Base-by-base conservation (phyloP, 352 stramenopile genomes). In the Phytophthora ramorum region DNA sequence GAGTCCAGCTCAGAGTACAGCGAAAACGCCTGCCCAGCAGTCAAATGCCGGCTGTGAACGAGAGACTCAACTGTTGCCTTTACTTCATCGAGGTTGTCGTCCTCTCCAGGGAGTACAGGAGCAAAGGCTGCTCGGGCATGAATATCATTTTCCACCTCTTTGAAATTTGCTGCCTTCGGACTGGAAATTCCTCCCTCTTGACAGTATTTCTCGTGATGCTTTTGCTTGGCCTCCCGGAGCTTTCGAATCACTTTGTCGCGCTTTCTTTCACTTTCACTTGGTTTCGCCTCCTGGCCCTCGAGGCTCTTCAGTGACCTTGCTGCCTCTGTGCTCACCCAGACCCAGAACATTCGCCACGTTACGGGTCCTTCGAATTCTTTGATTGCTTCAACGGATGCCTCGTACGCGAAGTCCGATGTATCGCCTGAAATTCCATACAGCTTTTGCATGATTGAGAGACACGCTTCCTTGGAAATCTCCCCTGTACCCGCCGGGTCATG, bases 291-390 rank as follows among this genome's bases (percentile, higher is more conserved):
- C 4, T 65, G 54, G n/a, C 14, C 40, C 5, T 96, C 83, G 8
- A 96, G 63, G 16, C 71, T 73, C 17, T 79, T 76, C 0, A 96
- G 71, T 16, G 87, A 91, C 19, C 81, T 72, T 6, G 87, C 83
- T 1, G 87, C 87, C 53, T 94, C 84, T 0, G 81, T 83, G 37
- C 87, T 96, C 26, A 96, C 85, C 83, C 84, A 96, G 34, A 90
- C 73, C 85, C 85, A 96, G 67, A 93, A 96, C 79, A 91, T 90
- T 6, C 79, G 54, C 87, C 87, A 96, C 6, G 81, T 81, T 16
- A 94, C 78, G 0, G 79, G 81, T 4, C 80, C 85, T 65, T 89
- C 79, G 54, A 90, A 90, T 14, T 86, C 78, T 66, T 90, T 76
- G 16, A 92, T 74, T 24, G 88, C 78, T 24, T 78, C 68, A 14